Evolutionary conservation across 805 yeast genomes (phyloP), one percentile per base, ranked within the genome.

Genomic region (Saturnispora sekii): DNA sequence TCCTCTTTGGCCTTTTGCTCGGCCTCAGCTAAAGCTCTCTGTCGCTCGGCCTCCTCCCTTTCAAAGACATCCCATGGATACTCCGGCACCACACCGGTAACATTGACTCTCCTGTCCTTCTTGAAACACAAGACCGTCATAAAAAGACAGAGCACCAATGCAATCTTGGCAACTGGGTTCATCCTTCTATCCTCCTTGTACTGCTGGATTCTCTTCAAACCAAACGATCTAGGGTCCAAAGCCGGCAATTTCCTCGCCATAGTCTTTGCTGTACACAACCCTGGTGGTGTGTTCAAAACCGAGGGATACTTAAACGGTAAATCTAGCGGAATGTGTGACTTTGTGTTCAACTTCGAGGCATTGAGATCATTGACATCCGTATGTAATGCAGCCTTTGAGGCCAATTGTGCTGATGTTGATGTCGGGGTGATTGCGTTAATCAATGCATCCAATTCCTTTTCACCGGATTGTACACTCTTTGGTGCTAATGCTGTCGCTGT

Each of bases 131-230:
- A 52, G 42, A 74, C 53, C 2, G 74, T 63, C 8, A 81, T 65
- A 14, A 76, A 50, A 0, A 69, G 58, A 2, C 76, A 68, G 17
- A 73, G 41, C 50, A 76, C 76, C 2, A 81, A 62, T 30, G 81
- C 69, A 11, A 70, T 57, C 53, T 75, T 76, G 37, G 79, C 74
- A 29, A 72, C 66, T 0, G 81, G 77, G 53, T 81, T 85, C 65
- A 80, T 69, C 50, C 67, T 67, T 11, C 70, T 62, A 54, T 75
- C 76, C 46, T 72, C 67, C 49, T 70, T 71, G 46, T 65, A 62
- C 37, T 68, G 67, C 18, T 60, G 62, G 32, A 63, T 53, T 50
- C 85, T 62, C 11, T 66, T 65, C 29, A 62, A 57, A 10, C 76
- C 73, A 29, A 60, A 53, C 11, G 53, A 47, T 11, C 62, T 53